Evolutionary conservation across 805 yeast genomes (phyloP), one percentile per base, ranked within the genome.

Genomic region (Blastobotrys muscicola): DNA sequence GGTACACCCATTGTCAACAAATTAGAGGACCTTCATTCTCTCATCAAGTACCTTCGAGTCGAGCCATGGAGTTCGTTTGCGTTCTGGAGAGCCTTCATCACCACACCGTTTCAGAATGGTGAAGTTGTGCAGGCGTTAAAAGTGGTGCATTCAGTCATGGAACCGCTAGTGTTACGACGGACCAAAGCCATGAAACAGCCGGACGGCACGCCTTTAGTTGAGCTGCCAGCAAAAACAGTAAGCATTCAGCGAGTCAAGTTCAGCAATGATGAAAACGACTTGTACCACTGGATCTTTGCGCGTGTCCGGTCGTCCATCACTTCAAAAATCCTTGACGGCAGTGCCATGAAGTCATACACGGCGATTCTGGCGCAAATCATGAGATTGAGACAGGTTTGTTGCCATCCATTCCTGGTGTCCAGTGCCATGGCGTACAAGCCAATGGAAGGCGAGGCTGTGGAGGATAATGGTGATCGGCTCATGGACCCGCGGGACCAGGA

Each of bases 1-100:
- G 97, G 97, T 6, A 89, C 97, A 0, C 97, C 97, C 0, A 84
- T 89, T 26, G 82, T 87, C 33, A 89, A 89, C 60, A 67, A 89
- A 49, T 67, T 90, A 8, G 97, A 90, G 59, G 97, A 90, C 59
- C 63, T 90, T 38, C 89, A 75, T 57, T 80, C 94, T 4, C 62
- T 87, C 39, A 75, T 87, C 12, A 76, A 78, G 51, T 90, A 81
- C 54, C 63, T 90, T 39, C 70, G 78, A 36, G 62, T 89, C n/a
- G 85, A 84, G 52, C 97, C 97, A 1, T 90, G 97, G 97, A 70
- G 80, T 33, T 82, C 82, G 52, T 78, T 83, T 44, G 71, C 85
- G 0, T 80, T 82, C 49, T 90, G 97, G 97, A 82, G 80, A 51
- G 77, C 85, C 11, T 87, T 87, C 58, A 75, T 90, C 26, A 81